Evolutionary conservation across 2,329 filamentous ascomycete species (phyloP), one percentile per base, ranked within the genome.

Genomic region (Amauroascus niger): DNA sequence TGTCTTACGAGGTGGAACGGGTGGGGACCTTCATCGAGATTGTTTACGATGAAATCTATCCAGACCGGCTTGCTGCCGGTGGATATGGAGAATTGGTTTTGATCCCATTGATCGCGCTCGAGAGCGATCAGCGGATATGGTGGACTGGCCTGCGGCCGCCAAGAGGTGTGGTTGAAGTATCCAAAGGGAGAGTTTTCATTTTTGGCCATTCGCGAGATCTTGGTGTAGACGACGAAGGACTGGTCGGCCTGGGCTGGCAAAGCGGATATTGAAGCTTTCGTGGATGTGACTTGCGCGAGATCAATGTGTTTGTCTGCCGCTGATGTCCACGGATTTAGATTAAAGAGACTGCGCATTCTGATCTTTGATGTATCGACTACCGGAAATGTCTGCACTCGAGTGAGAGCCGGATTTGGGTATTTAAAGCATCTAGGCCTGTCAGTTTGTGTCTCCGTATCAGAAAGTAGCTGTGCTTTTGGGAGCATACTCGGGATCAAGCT

Each of bases 11-110:
- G 55, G 58, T 78, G 76, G 54, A 77, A 77, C 0, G 76, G 75
- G 58, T 78, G 76, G 0, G 67, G 64, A 6, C 71, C 72, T 39
- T 77, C 74, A 53, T 78, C 75, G 14, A 76, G 63, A 52, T 78
- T 78, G 57, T 78, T 78, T 46, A 77, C 63, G 2, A 76, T 65
- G 0, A 77, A 58, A 56, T 77, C 74, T 0, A 76, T 63, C 74
- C 75, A 78, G 26, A 47, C 49, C 4, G 62, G 57, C 2, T 61
- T 54, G 28, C 57, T 55, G 6, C 61, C 67, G n/a, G 62, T 66
- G 6, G 60, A 64, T 53, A 66, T 63, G 5, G 66, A 58, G 28
- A 76, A 64, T 46, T 76, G 71, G 40, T 74, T 69, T 3, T 61
- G 53, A 52, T 76, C 70, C 71, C 73, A 76, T 52, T 68, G 16